These are phyloP conservation scores for Panaeolus papilionaceus DNA, from an alignment of 768 basidiomycete genomes.

Conservation along the genomic window DNA sequence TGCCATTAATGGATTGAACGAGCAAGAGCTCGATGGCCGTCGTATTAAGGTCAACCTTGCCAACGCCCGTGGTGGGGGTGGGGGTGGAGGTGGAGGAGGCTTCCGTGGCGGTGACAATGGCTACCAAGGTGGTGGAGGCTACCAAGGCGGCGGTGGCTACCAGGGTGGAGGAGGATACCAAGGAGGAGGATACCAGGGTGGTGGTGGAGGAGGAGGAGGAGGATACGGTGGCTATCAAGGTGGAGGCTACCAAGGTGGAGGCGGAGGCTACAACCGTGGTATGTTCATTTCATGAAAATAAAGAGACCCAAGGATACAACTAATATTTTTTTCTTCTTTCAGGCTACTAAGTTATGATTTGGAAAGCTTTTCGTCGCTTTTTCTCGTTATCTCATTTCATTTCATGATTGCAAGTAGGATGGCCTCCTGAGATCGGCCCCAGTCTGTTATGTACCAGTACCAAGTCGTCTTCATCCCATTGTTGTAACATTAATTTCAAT, in stretches of 20 bases:
- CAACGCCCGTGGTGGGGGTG: slow-evolving; percentile 66
- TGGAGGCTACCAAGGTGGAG: slow-evolving; percentile 27
- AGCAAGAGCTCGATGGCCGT: slow-evolving; percentile 93
- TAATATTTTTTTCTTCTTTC: slow-evolving; percentile 18
- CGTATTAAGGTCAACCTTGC: slow-evolving; percentile 89
- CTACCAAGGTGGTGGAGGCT: slow-evolving; percentile 30
- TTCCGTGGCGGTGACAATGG: slow-evolving; percentile 27
- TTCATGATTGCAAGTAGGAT: slow-evolving; percentile 12
- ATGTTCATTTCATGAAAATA: not conserved
- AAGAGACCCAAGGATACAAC: slow-evolving; percentile 4
- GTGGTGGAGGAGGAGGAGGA: slow-evolving; percentile 38
- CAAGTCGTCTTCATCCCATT: slow-evolving; percentile 14
- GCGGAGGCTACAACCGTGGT: slow-evolving; percentile 23
- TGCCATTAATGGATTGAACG: slow-evolving; percentile 82
- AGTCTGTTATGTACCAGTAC: slow-evolving; percentile 6
- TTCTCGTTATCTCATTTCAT: not conserved
- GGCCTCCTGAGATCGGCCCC: not conserved
- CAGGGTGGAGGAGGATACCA: slow-evolving; percentile 29
- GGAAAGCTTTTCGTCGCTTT: not conserved
- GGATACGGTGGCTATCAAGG: slow-evolving; percentile 31
- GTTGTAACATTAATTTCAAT: slow-evolving; percentile 11
- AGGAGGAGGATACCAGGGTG: slow-evolving; percentile 30
- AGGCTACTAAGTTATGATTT: slow-evolving; percentile 18
- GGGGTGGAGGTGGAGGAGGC: slow-evolving; percentile 48
- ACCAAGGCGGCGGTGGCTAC: slow-evolving; percentile 25